A percentile compares a stretch with the other conserved stretches of the same genome.
phyloP scores from a whole-genome alignment of 2,329 filamentous ascomycete genomes.

The Sporothrix humicola region DNA sequence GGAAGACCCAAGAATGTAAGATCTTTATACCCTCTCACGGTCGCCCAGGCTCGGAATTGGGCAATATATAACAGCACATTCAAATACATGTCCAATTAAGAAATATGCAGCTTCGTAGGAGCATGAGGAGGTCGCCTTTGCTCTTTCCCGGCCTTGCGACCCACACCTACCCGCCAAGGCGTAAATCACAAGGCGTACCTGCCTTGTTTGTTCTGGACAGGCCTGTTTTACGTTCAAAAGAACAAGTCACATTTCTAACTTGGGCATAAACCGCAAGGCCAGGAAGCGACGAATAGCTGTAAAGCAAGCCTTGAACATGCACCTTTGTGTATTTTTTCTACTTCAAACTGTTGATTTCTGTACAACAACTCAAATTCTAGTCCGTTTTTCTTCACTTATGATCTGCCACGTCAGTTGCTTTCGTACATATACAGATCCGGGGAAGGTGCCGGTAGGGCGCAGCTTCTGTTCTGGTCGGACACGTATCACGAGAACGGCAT shows the following conservation, averaged over 20 bases:
- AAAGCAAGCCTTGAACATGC: slow-evolving; percentile 30
- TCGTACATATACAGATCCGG: not conserved
- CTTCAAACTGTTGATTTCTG: not conserved
- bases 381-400: slow-evolving; percentile 36
- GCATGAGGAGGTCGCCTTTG: not conserved
- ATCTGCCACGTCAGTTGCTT: slow-evolving; percentile 11
- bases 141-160: not conserved
- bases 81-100: not conserved
- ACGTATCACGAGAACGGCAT: not conserved
- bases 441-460: not conserved
- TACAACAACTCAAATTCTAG: slow-evolving; percentile 37
- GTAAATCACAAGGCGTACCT: not conserved
- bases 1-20: not conserved
- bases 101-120: too few relatives aligned
- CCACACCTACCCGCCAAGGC: not conserved
- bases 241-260: not conserved
- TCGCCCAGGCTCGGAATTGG: not conserved
- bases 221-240: not conserved
- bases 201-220: not conserved
- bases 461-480: slow-evolving; percentile 15
- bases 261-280: slow-evolving; percentile 22
- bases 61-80: not conserved
- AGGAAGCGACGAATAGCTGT: not conserved
- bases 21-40: not conserved
- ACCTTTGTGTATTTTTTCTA: slow-evolving; percentile 26